phyloP scores from a whole-genome alignment of 106 monocot species.

The Cymbidium sinense region DNA sequence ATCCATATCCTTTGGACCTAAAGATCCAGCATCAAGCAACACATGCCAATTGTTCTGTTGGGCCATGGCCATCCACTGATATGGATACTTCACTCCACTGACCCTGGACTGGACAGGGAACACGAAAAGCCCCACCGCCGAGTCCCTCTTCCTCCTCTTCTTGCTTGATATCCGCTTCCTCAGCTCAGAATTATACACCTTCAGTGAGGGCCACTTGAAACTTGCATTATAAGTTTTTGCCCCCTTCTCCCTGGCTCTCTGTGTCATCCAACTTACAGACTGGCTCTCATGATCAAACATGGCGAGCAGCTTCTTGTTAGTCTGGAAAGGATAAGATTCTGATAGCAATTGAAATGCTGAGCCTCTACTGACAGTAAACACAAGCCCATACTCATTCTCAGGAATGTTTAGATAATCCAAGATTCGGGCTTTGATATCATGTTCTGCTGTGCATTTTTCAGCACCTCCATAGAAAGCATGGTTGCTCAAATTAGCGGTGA shows the following conservation, averaged over 20 bases:
- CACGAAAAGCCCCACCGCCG: constrained; percentile 78
- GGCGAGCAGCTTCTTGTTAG: constrained; percentile 84
- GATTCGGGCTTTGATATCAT: constrained; percentile 72
- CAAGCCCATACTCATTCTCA: constrained; percentile 84
- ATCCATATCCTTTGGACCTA: constrained; percentile 98
- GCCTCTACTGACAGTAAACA: constrained; percentile 88
- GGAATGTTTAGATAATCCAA: constrained; percentile 95
- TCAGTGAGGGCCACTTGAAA: constrained; percentile 86
- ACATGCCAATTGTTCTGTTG: constrained; percentile 99
- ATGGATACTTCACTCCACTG: constrained; percentile 84
- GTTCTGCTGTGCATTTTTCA: constrained; percentile 75
- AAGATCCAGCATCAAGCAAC: constrained; percentile 88
- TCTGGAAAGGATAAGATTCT: constrained; percentile 84
- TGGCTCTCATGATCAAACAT: constrained; percentile 99
- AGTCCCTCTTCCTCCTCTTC: constrained; percentile 74
- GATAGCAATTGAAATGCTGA: constrained; percentile 88
- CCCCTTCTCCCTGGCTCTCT: constrained; percentile 81
- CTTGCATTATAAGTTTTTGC: constrained; percentile 69
- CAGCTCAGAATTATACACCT: constrained; percentile 71
- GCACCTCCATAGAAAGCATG: constrained; percentile 82
- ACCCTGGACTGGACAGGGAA: constrained; percentile 93
- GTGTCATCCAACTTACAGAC: constrained; percentile 86
- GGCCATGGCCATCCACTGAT: constrained; percentile 99
- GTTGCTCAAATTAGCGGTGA: constrained; percentile 85
- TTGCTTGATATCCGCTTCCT: constrained; percentile 68